phyloP scores from a whole-genome alignment of 2,329 filamentous ascomycete genomes.

The Trichoderma lentiforme region DNA sequence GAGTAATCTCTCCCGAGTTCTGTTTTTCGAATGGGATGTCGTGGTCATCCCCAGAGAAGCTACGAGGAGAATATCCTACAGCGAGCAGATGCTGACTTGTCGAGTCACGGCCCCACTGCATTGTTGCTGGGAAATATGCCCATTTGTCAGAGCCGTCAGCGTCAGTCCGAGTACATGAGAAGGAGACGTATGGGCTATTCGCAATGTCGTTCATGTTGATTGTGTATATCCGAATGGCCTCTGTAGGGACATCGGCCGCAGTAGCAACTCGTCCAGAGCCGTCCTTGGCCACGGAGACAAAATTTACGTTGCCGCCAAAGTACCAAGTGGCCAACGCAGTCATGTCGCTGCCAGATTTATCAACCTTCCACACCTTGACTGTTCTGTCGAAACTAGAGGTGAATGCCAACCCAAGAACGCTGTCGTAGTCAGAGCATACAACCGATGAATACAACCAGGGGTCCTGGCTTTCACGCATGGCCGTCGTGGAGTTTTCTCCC shows the following conservation, averaged over 20 bases:
- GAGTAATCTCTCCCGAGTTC: constrained; percentile 57
- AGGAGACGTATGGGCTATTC: constrained; percentile 35
- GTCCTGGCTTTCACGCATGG: constrained; percentile 57
- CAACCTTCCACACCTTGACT: constrained; percentile 56
- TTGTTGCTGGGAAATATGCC: constrained; percentile 61
- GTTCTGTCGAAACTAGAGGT: constrained; percentile 61
- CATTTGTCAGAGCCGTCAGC: constrained; percentile 45
- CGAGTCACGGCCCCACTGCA: constrained; percentile 55
- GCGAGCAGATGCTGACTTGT: constrained; percentile 51
- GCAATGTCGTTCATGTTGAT: constrained; percentile 38
- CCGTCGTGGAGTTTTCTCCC: constrained; percentile 53
- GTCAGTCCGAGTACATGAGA: constrained; percentile 42
- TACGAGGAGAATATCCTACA: constrained; percentile 61
- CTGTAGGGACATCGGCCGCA: constrained; percentile 51
- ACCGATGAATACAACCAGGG: constrained; percentile 64
- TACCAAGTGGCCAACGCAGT: constrained; percentile 45
- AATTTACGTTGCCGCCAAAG: constrained; percentile 59
- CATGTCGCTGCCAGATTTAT: constrained; percentile 41
- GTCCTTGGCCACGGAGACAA: constrained; percentile 54
- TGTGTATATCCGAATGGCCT: constrained; percentile 57
- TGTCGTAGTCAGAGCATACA: constrained; percentile 57
- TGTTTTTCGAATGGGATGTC: constrained; percentile 57
- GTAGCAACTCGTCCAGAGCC: constrained; percentile 52
- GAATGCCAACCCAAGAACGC: constrained; percentile 44
- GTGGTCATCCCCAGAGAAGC: constrained; percentile 48